Percentiles rank a stretch among this genome's conserved stretches.
These are phyloP conservation scores for Auricularia heimuer DNA, from an alignment of 768 basidiomycete species.

Conservation along the genomic window DNA sequence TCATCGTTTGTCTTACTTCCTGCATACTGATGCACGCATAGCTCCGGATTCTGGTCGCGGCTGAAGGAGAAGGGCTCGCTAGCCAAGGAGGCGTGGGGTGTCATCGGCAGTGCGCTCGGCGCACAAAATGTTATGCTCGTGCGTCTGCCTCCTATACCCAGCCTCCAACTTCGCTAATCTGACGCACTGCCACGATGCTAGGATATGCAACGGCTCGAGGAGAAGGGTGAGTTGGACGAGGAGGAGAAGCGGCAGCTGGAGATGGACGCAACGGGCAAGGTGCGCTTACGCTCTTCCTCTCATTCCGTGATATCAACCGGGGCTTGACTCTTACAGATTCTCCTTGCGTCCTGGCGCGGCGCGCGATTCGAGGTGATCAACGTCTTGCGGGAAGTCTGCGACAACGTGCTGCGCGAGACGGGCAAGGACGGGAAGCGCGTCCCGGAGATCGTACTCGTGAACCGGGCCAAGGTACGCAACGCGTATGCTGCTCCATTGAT, in stretches of 20 bases:
- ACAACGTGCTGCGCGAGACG: constrained; percentile 76
- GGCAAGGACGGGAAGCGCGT: constrained; percentile 26
- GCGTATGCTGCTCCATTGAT: constrained; percentile 2
- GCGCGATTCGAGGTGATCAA: constrained; percentile 91
- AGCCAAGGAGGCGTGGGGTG: constrained; percentile 94
- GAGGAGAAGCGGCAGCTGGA: constrained; percentile 81
- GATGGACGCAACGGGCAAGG: constrained; percentile 88
- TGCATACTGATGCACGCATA: constrained; percentile 18
- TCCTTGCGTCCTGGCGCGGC: constrained; percentile 96
- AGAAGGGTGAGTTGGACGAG: constrained; percentile 79
- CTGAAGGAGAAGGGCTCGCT: constrained; percentile 90
- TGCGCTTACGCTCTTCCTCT: constrained; percentile 18
- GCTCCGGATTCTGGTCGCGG: constrained; percentile 84
- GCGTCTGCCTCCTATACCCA: too few species aligned
- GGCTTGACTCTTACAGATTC: constrained; percentile 40
- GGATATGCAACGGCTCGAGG: constrained; percentile 85
- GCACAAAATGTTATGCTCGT: constrained; percentile 7
- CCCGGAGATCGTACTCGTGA: constrained; percentile 59
- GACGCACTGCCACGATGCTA: constrained; percentile 21
- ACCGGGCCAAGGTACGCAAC: constrained; percentile 67
- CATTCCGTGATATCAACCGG: not conserved
- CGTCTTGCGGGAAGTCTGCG: constrained; percentile 74
- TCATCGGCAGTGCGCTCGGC: constrained; percentile 72
- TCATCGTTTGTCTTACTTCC: not conserved
- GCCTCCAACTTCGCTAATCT: not conserved